A percentile compares a stretch with the other conserved stretches of the same genome.
These are phyloP conservation scores for Candida odintsovae DNA, from an alignment of 805 yeast species.

Conservation along the genomic window DNA sequence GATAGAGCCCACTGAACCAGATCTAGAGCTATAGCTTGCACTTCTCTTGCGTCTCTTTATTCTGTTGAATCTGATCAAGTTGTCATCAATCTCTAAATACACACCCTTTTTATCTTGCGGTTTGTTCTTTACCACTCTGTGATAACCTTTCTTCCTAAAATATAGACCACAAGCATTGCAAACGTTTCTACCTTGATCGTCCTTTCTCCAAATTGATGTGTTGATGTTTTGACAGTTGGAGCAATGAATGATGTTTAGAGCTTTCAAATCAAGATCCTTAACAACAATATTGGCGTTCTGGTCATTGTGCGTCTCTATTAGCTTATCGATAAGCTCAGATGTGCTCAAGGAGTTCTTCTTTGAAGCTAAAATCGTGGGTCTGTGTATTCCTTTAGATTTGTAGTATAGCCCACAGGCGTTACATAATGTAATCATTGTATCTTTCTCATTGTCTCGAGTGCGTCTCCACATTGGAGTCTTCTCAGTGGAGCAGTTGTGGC, in stretches of 20 bases:
- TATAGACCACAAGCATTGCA: constrained; percentile 96
- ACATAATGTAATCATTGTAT: constrained; percentile 65
- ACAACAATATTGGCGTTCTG: constrained; percentile 1
- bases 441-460: constrained; percentile 59
- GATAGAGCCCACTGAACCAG: background rate
- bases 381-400: constrained; percentile 64
- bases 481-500: constrained; percentile 64
- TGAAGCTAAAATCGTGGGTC: constrained; percentile 61
- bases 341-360: constrained; percentile 16
- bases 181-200: constrained; percentile 80
- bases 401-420: constrained; percentile 82
- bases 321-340: constrained; percentile 7
- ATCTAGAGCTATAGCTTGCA: background rate
- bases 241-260: constrained; percentile 35
- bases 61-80: constrained; percentile 16
- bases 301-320: background rate
- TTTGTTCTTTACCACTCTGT: constrained; percentile 8
- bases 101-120: constrained; percentile 8
- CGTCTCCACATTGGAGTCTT: constrained; percentile 85
- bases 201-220: constrained; percentile 91
- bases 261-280: constrained; percentile 7
- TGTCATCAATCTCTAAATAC: constrained; percentile 16
- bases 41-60: constrained; percentile 17
- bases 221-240: constrained; percentile 85
- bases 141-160: constrained; percentile 39